phyloP scores from a whole-genome alignment of 768 basidiomycete genomes.

The Arthromyces matolae region DNA sequence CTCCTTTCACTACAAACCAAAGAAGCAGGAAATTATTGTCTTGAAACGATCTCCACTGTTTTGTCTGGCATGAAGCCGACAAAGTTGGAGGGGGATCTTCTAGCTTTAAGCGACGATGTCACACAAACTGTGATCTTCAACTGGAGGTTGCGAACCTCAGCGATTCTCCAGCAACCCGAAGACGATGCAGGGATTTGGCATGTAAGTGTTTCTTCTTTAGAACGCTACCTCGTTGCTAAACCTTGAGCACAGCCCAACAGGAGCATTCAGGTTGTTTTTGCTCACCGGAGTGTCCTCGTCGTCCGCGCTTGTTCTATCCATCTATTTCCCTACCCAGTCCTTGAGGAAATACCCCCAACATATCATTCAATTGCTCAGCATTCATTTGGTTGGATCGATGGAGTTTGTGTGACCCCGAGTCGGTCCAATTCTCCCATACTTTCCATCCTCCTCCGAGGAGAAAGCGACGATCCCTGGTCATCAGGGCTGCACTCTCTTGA shows the following conservation, averaged over 20 bases:
- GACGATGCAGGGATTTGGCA: conserved; percentile 26
- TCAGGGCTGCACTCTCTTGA: conserved; percentile 44
- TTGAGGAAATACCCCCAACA: conserved; percentile 22
- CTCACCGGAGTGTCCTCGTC: conserved; percentile 46
- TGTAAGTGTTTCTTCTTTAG: conserved; percentile 21
- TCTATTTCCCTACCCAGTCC: conserved; percentile 47
- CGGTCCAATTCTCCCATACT: conserved; percentile 20
- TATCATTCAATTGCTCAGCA: conserved; percentile 39
- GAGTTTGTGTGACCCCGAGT: conserved; percentile 38
- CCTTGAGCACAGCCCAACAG: conserved; percentile 37
- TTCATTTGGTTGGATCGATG: conserved; percentile 70
- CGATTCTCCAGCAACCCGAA: conserved; percentile 38
- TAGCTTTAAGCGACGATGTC: conserved; percentile 52
- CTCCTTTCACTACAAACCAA: conserved; percentile 25
- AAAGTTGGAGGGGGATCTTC: conserved; percentile 44
- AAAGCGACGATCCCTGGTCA: conserved; percentile 61
- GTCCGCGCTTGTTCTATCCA: conserved; percentile 57
- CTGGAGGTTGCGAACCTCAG: conserved; percentile 47
- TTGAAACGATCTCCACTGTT: conserved; percentile 33
- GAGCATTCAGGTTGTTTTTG: conserved; percentile 50
- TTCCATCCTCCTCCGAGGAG: conserved; percentile 53
- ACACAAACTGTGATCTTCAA: conserved; percentile 52
- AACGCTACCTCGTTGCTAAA: conserved; percentile 1
- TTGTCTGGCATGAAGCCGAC: conserved; percentile 43
- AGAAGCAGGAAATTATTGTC: conserved; percentile 13